These are phyloP conservation scores for Tolypocladium tundrense DNA, from an alignment of 2,329 filamentous ascomycete genomes.

Conservation along the genomic window DNA sequence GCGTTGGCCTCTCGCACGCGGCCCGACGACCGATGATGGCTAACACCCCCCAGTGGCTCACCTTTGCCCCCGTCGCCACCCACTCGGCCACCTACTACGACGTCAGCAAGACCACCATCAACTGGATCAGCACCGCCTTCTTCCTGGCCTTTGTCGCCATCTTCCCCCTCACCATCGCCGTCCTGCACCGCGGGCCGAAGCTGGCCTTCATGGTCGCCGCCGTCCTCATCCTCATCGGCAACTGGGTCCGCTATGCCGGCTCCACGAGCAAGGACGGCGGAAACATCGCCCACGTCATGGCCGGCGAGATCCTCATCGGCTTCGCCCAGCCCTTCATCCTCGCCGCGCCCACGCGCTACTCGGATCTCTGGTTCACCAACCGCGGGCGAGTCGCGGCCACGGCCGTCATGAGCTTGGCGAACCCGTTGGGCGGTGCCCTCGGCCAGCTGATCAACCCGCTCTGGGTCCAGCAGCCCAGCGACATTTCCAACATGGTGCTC, in stretches of 20 bases:
- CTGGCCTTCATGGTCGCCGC: constrained; percentile 65
- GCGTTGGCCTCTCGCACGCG: neutral
- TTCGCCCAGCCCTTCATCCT: constrained; percentile 89
- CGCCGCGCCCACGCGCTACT: constrained; percentile 80
- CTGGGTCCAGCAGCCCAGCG: constrained; percentile 51
- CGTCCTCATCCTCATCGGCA: constrained; percentile 66
- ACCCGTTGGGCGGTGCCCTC: constrained; percentile 80
- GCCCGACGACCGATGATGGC: neutral
- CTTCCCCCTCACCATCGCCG: constrained; percentile 64
- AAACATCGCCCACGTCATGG: constrained; percentile 68
- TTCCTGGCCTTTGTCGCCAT: constrained; percentile 72
- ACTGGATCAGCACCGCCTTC: constrained; percentile 87
- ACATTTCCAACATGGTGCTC: constrained; percentile 74
- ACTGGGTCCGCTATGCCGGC: constrained; percentile 84
- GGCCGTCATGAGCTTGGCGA: constrained; percentile 73
- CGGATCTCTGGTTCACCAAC: constrained; percentile 89
- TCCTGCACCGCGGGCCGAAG: constrained; percentile 72
- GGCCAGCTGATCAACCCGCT: constrained; percentile 80
- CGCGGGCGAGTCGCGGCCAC: constrained; percentile 78
- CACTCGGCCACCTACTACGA: constrained; percentile 65
- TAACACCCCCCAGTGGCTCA: constrained; percentile 57
- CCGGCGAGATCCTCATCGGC: constrained; percentile 84
- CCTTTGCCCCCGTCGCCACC: constrained; percentile 74
- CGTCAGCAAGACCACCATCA: constrained; percentile 67
- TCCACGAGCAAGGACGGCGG: constrained; percentile 44